Base-by-base conservation (phyloP, 2,329 filamentous ascomycete genomes). In the Pyrenochaeta sp. region DNA sequence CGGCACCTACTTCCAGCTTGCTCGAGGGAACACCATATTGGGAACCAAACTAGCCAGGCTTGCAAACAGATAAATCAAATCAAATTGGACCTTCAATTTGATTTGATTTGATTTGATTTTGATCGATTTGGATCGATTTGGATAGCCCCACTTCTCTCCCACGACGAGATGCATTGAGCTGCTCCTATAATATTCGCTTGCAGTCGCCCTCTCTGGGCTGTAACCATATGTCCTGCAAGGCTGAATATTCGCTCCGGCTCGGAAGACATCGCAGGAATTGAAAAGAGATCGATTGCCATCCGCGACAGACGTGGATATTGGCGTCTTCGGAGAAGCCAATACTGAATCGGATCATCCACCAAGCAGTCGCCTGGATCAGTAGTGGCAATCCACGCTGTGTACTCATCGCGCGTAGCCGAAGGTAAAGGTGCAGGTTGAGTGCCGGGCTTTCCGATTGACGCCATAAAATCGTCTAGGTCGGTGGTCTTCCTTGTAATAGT, bases 1-100 rank as follows among this genome's bases (percentile, higher is more conserved):
- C n/a, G 60, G 60, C 6, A 53, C 54, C 11, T 61, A 55, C 44
- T 61, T 63, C 43, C 51, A 58, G 15, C 50, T 61, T 27, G 23
- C 51, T 9, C 40, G 32, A 15, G 54, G 54, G 4, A 58, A 56
- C 32, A 45, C 40, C 3, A 45, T 40, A 27, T 27, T 27, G 23
- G 23, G 23, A 27, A 27, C 23, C 9, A 27, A 27, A 27, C 23
- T 27, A 27, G 23, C 23, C 9, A 27, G 23, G 23, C 23, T 27
- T 27, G 23, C 23, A 27, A 27, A 27, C 23, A 27, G 23, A 27
- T 27, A 27, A 27, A 27, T 27, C 23, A 27, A 27, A 27, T 27
- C 23, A 27, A 27, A 27, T 27, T 27, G 23, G 23, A 27, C 23
- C 23, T 27, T 27, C 23, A 27, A 27, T 27, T 27, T 27, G 23